Evolutionary conservation across 495 filamentous ascomycete species (phyloP).

Genomic region (Neurospora terricola): DNA sequence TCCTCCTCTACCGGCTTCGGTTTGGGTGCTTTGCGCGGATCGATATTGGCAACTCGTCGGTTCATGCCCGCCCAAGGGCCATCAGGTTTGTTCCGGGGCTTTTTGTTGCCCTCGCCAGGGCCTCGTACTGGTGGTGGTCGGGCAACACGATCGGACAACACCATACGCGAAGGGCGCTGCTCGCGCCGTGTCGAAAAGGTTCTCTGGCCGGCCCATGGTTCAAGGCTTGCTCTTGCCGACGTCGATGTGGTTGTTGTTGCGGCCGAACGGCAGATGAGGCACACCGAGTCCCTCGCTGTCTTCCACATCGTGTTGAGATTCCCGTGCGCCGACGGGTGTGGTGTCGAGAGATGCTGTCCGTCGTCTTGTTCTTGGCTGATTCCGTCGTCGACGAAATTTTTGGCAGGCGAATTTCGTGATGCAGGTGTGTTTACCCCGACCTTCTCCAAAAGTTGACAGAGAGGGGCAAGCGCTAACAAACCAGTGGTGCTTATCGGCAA

Average conservation of each 20-base stretch:
- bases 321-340: neutral
- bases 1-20: constrained; percentile 22
- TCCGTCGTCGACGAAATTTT: neutral
- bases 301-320: constrained; percentile 20
- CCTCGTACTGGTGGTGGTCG: constrained; percentile 35
- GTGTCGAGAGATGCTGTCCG: neutral
- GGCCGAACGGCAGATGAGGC: constrained; percentile 23
- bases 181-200: constrained; percentile 24
- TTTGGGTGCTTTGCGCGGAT: constrained; percentile 17
- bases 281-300: constrained; percentile 23
- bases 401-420: neutral
- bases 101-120: constrained; percentile 18
- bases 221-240: constrained; percentile 4
- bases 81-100: constrained; percentile 26
- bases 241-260: neutral
- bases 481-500: neutral
- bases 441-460: neutral
- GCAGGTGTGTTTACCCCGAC: neutral
- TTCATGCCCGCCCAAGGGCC: constrained; percentile 79
- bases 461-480: neutral
- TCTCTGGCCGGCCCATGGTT: constrained; percentile 26
- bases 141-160: constrained; percentile 63
- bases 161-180: constrained; percentile 59
- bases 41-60: constrained; percentile 53
- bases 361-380: neutral